These are phyloP conservation scores for Leptographium procerum DNA, from an alignment of 2,329 filamentous ascomycete genomes.

Conservation along the genomic window DNA sequence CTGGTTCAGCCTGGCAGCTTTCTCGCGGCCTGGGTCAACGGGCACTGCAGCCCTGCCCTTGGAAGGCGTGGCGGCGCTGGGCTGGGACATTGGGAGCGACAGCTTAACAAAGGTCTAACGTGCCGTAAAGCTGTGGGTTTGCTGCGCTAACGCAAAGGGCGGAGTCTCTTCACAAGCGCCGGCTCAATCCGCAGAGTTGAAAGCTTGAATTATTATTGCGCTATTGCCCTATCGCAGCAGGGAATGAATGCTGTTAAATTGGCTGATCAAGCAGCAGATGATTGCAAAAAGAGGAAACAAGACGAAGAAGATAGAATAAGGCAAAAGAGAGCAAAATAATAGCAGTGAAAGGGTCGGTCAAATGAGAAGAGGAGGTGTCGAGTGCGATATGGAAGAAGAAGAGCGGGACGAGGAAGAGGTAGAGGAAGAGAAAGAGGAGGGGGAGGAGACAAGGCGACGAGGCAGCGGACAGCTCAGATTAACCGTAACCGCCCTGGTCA, in stretches of 20 bases:
- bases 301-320: no score
- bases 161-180: neutral
- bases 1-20: slow-evolving; percentile 15
- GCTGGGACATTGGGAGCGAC: neutral
- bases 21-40: slow-evolving; percentile 9
- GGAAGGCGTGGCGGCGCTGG: slow-evolving; percentile 7
- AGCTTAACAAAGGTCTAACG: neutral
- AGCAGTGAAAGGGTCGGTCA: no score
- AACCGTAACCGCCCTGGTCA: neutral
- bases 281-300: no score
- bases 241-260: no score
- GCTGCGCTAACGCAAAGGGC: neutral
- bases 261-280: no score
- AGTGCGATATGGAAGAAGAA: neutral
- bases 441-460: neutral
- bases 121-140: no score
- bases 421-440: neutral
- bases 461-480: neutral
- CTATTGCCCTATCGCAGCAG: no score
- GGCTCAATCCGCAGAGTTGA: neutral
- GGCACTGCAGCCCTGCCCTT: slow-evolving; percentile 1
- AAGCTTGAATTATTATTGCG: no score
- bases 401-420: neutral
- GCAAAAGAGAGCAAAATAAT: no score
- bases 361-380: neutral